A percentile compares a stretch with the other conserved stretches of the same genome.
These are phyloP conservation scores for Paratrypanosoma confusum DNA, from an alignment of 208 protist genomes.

Conservation along the genomic window DNA sequence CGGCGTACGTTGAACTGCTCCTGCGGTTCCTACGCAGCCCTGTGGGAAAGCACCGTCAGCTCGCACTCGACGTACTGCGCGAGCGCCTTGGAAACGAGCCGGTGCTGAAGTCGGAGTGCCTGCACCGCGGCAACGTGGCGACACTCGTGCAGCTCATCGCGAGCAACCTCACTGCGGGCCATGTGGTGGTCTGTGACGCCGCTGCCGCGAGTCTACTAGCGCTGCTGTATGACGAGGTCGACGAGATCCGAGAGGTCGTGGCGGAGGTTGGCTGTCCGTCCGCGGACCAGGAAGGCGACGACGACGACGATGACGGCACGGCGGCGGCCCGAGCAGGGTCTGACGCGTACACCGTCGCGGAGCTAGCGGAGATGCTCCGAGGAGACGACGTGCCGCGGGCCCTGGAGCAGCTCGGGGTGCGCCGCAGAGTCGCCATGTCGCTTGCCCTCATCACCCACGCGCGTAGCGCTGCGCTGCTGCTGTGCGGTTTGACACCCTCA, in stretches of 20 bases:
- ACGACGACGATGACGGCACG: conserved; percentile 3
- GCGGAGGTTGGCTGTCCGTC: conserved; percentile 29
- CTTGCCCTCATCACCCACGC: conserved; percentile 13
- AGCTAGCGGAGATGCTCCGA: conserved; percentile 39
- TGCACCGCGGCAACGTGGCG: no score
- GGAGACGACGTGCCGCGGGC: conserved; percentile 17
- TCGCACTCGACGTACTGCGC: conserved; percentile 22
- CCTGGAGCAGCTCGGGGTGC: conserved; percentile 33
- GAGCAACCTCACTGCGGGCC: no score
- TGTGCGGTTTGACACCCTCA: conserved; percentile 9
- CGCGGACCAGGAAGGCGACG: conserved; percentile 9
- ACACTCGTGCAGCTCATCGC: no score
- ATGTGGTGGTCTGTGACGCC: background rate
- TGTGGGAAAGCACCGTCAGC: conserved; percentile 37
- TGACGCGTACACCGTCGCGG: conserved; percentile 9
- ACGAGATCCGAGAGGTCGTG: conserved; percentile 12
- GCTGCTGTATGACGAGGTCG: background rate
- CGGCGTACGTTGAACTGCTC: conserved; percentile 25
- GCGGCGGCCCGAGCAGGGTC: background rate
- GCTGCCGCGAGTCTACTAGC: background rate
- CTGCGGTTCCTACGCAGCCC: conserved; percentile 38
- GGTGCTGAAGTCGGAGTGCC: no score
- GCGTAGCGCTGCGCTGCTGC: conserved; percentile 17
- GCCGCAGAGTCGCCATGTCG: conserved; percentile 16
- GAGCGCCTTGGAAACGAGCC: no score